A percentile compares a stretch with the other conserved stretches of the same genome.
Conservation (phyloP, 805 yeast genomes). For the Hanseniaspora thailandica region DNA sequence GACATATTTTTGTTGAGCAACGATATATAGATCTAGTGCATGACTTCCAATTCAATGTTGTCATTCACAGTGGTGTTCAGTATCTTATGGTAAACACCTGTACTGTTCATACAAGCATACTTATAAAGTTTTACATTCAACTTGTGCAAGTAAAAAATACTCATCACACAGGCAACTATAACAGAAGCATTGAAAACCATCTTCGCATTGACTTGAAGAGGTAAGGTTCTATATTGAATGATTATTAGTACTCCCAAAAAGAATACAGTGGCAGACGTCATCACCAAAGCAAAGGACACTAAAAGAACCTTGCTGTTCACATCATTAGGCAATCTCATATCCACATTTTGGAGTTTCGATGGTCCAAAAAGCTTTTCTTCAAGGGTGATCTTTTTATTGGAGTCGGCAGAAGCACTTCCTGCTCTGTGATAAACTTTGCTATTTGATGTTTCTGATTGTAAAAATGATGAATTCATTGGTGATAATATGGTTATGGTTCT, state of each 20-base stretch:
- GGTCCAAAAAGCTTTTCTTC: constrained; percentile 22
- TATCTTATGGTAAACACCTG: constrained; percentile 1
- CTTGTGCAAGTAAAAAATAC: constrained; percentile 18
- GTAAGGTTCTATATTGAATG: constrained; percentile 29
- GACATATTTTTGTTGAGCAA: too few relatives aligned
- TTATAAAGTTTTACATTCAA: constrained; percentile 19
- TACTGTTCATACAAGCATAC: constrained; percentile 6
- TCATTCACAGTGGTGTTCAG: not conserved
- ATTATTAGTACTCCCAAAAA: constrained; percentile 29
- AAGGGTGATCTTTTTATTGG: constrained; percentile 5
- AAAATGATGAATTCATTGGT: constrained; percentile 2
- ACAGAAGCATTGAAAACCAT: constrained; percentile 18
- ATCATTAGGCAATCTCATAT: constrained; percentile 2
- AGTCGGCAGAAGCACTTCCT: not conserved
- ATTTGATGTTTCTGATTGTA: not conserved
- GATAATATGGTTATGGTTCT: not conserved
- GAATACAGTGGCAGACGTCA: constrained; percentile 26
- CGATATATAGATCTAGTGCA: not conserved
- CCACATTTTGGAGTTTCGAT: constrained; percentile 19
- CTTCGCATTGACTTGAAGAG: constrained; percentile 17
- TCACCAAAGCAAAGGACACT: constrained; percentile 23
- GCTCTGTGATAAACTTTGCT: not conserved
- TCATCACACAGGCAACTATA: constrained; percentile 19
- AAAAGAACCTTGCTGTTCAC: constrained; percentile 21
- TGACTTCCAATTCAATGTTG: not conserved